Percentiles rank a stretch among this genome's conserved stretches.
phyloP scores from a whole-genome alignment of 768 basidiomycete genomes.

The Amanita subjunquillea region DNA sequence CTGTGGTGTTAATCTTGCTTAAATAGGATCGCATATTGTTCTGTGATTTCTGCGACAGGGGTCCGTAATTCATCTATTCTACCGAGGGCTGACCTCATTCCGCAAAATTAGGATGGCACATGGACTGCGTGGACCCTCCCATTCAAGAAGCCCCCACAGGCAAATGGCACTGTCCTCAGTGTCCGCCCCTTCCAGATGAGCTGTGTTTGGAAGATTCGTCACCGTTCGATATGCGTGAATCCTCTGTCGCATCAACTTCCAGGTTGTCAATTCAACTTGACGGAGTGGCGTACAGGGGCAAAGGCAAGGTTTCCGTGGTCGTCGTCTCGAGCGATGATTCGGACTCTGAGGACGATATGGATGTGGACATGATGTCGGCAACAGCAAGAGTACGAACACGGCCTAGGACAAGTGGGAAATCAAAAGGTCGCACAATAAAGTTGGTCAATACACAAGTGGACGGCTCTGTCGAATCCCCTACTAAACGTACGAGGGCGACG shows the following conservation, averaged over 20 bases:
- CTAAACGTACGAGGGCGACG: constrained; percentile 40
- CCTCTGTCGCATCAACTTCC: constrained; percentile 36
- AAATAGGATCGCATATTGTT: constrained; percentile 70
- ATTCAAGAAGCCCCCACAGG: constrained; percentile 64
- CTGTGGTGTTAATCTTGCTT: constrained; percentile 7
- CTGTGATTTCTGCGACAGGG: constrained; percentile 93
- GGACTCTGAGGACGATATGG: constrained; percentile 24
- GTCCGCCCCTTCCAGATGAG: constrained; percentile 27
- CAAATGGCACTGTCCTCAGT: constrained; percentile 66
- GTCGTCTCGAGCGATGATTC: constrained; percentile 9
- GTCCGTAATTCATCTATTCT: constrained; percentile 22
- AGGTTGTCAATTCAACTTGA: constrained; percentile 10
- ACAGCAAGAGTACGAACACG: constrained; percentile 10
- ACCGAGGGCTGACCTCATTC: constrained; percentile 3
- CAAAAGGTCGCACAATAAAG: constrained; percentile 14
- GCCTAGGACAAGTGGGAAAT: constrained; percentile 15
- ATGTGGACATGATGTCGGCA: constrained; percentile 16
- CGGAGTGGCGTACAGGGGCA: constrained; percentile 13
- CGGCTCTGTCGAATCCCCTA: constrained; percentile 18
- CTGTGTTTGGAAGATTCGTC: constrained; percentile 3
- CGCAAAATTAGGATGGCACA: constrained; percentile 61
- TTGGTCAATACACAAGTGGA: constrained; percentile 5
- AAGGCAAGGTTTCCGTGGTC: constrained; percentile 23
- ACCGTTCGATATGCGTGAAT: constrained; percentile 15
- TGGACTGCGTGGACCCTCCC: constrained; percentile 69